Evolutionary conservation across 2,329 filamentous ascomycete genomes (phyloP), one percentile per base, ranked within the genome.

Genomic region (Epichloe baconii): DNA sequence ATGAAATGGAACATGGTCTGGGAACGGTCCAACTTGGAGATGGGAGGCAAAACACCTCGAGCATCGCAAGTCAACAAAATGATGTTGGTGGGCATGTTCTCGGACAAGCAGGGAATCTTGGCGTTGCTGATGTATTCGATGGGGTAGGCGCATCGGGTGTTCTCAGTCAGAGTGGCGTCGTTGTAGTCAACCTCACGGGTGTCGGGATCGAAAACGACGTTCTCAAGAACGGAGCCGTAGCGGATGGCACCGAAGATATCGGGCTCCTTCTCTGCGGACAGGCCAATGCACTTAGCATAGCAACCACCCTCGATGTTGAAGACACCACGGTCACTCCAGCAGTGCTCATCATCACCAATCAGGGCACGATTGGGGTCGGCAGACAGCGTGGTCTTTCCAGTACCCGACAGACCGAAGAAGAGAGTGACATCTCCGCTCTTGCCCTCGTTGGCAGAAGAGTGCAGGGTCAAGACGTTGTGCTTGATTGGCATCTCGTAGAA

Each of bases 1-100:
- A 98, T 98, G 83, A 98, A 98, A 80, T 98, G 93, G 85, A 97
- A 98, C 91, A 98, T 97, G 70, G 89, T 95, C 76, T 97, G 93
- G 64, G 88, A 82, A 58, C 85, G 81, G 77, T 86, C 83, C 68
- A 98, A 85, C 79, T 97, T 97, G 64, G 89, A 96, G 73, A 98
- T 97, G 47, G 93, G 93, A 52, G 93, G 93, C 52, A 98, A 83
- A 47, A 98, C 93, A 76, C 93, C 93, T 60, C 93, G 88, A 54
- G 93, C 93, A 64, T 98, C 93, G 75, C 93, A 98, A 56, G 93
- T 98, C 62, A 98, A 83, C 61, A 98, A 85, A 66, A 98, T 87
- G 72, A 98, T 97, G 82, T 98, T 98, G 71, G 79, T 85, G 61
- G 93, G 93, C 77, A 96, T 89, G 70, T 80, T 86, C 58, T 79